phyloP scores from a whole-genome alignment of 1,139 yeast genomes.

The Geotrichum candidum region DNA sequence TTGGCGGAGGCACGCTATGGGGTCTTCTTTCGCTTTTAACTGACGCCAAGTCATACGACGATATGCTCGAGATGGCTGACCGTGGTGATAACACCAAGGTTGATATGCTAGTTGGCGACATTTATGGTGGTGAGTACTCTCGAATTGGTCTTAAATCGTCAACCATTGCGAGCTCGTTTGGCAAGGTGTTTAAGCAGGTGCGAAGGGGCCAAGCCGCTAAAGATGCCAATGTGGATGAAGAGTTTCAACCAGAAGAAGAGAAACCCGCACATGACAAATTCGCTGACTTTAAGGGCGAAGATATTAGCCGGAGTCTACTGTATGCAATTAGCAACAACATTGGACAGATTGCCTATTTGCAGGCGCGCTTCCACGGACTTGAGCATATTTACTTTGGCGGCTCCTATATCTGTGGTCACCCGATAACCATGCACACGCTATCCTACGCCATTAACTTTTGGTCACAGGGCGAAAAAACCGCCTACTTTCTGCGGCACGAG shows the following conservation, averaged over 20 bases:
- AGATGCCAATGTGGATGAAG: slow-evolving; percentile 1
- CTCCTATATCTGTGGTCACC: slow-evolving; percentile 86
- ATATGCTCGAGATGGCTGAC: slow-evolving; percentile 89
- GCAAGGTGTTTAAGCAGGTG: slow-evolving; percentile 82
- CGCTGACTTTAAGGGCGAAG: slow-evolving; percentile 52
- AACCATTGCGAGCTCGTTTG: slow-evolving; percentile 94
- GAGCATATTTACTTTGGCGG: slow-evolving; percentile 94
- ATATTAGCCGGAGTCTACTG: slow-evolving; percentile 77
- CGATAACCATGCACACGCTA: slow-evolving; percentile 89
- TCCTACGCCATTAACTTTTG: slow-evolving; percentile 93
- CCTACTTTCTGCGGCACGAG: slow-evolving; percentile 90
- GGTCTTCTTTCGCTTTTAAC: slow-evolving; percentile 84
- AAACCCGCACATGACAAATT: background rate
- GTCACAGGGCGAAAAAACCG: slow-evolving; percentile 89
- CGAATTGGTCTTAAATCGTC: slow-evolving; percentile 85
- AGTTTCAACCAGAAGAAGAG: background rate
- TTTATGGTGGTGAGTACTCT: slow-evolving; percentile 83
- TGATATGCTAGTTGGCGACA: slow-evolving; percentile 93
- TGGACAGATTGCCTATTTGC: slow-evolving; percentile 93
- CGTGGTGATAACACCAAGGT: slow-evolving; percentile 86
- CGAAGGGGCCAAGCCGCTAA: slow-evolving; percentile 24
- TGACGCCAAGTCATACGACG: slow-evolving; percentile 83
- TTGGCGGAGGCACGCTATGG: slow-evolving; percentile 99
- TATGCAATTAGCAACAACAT: slow-evolving; percentile 91
- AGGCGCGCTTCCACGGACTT: slow-evolving; percentile 78